Evolutionary conservation across 805 yeast genomes (phyloP), one percentile per base, ranked within the genome.

Genomic region (Nakazawaea ishiwadae): DNA sequence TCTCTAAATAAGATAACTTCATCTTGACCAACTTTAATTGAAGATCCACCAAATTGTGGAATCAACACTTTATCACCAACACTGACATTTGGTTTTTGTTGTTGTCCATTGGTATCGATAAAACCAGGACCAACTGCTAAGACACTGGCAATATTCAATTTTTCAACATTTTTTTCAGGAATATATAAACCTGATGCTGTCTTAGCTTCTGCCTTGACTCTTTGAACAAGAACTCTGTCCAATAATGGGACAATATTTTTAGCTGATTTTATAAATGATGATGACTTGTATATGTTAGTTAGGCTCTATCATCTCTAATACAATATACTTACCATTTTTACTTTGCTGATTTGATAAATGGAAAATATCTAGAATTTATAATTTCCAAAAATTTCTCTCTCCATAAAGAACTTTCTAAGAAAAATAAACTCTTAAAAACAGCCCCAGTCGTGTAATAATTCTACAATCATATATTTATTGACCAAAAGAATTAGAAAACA

Each of bases 41-140:
- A 68, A 51, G 89, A 79, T 44, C 99, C 99, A 47, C 99, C 99
- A 53, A 84, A 91, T 45, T 84, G 79, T 50, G 98, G 98, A 59
- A 93, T 87, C 71, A 93, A 72, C 36, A 93, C 98, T 56, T 82
- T 80, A 71, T 93, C 99, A 55, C 99, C 99, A 35, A 85, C 79
- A 59, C 78, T 70, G 45, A 93, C 96, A 51, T 81, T 72, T 46
- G 90, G 81, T 40, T 79, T 72, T 43, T 87, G 72, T 50, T 79
- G 63, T 57, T 81, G 71, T 50, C 98, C 98, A 44, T 80, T 76
- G 45, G 75, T 68, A 68, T 84, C 84, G 45, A 81, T 68, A 60
- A 77, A 73, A 53, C 99, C 99, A 42, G 98, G 98, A 48, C 99
- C 99, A 50, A 90, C 88, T 45, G 98, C 91, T 50, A 91, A 67